Evolutionary conservation across 176 grass and related monocot genomes (phyloP).

Genomic region (Rhynchospora pubera): DNA sequence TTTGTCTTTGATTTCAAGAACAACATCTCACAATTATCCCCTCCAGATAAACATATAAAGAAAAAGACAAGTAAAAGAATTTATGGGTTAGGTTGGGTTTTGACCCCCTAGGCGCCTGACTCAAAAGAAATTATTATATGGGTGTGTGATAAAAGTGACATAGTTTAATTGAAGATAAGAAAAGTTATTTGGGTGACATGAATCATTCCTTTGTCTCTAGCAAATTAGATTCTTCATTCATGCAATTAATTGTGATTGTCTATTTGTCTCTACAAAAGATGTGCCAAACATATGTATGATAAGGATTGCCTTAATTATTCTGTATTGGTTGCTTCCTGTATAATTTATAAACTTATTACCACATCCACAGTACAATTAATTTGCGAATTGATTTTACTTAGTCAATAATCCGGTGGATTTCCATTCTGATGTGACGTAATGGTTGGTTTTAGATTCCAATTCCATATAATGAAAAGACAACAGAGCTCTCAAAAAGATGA

Average conservation of each 20-base stretch:
- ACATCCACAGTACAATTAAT: neutral
- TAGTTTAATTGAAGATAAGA: slow-evolving; percentile 1
- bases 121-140: neutral
- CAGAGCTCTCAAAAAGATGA: neutral
- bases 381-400: neutral
- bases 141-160: neutral
- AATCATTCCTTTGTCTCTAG: slow-evolving; percentile 28
- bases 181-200: neutral
- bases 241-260: slow-evolving; percentile 6
- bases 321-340: neutral
- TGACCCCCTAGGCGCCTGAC: neutral
- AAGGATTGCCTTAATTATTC: neutral
- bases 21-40: slow-evolving; percentile 11
- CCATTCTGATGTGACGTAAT: neutral
- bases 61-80: neutral
- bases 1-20: slow-evolving; percentile 13
- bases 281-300: slow-evolving; percentile 3
- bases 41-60: neutral
- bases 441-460: neutral
- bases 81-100: neutral
- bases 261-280: slow-evolving; percentile 7
- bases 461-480: neutral
- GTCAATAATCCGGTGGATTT: neutral
- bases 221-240: neutral
- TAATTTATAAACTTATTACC: neutral